Percentiles rank a stretch among this genome's conserved stretches.
These are phyloP conservation scores for Thamnidium elegans DNA, from an alignment of 192 early-diverging fungal genomes.

Conservation along the genomic window DNA sequence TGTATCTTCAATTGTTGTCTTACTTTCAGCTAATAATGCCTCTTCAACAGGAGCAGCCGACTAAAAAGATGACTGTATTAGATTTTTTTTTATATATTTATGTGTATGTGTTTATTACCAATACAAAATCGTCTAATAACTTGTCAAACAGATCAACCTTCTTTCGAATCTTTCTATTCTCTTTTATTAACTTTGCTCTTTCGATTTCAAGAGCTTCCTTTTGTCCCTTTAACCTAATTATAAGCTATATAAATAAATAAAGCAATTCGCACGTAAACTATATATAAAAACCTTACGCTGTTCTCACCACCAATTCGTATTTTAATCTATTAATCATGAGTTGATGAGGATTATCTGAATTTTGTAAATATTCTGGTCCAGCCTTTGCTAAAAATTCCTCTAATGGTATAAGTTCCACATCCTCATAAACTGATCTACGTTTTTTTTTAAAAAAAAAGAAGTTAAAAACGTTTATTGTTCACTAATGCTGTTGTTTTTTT, in stretches of 20 bases:
- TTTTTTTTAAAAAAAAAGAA: slow-evolving; percentile 2
- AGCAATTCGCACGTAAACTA: too few relatives aligned
- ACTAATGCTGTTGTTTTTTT: not conserved
- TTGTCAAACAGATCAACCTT: slow-evolving; percentile 29
- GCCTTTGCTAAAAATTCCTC: slow-evolving; percentile 37
- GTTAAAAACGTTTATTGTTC: not conserved
- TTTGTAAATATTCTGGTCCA: slow-evolving; percentile 25
- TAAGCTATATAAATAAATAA: not conserved
- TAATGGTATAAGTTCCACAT: slow-evolving; percentile 43
- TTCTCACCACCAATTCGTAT: slow-evolving; percentile 51
- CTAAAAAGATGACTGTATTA: too few relatives aligned
- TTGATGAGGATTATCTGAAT: slow-evolving; percentile 39
- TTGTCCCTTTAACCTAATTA: slow-evolving; percentile 24
- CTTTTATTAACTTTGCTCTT: slow-evolving; percentile 24
- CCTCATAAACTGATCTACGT: slow-evolving; percentile 53
- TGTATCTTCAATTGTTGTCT: too few relatives aligned
- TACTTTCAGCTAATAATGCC: too few relatives aligned
- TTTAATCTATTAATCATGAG: slow-evolving; percentile 55
- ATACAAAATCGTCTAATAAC: slow-evolving; percentile 26
- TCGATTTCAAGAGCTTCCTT: slow-evolving; percentile 17
- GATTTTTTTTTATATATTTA: too few relatives aligned
- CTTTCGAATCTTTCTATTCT: slow-evolving; percentile 27
- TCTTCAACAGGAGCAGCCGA: too few relatives aligned
- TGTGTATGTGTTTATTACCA: slow-evolving; percentile 1
- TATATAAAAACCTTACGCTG: slow-evolving; percentile 24